Evolutionary conservation across 345 rosid genomes (phyloP).

Genomic region (Raphanus sativus): DNA sequence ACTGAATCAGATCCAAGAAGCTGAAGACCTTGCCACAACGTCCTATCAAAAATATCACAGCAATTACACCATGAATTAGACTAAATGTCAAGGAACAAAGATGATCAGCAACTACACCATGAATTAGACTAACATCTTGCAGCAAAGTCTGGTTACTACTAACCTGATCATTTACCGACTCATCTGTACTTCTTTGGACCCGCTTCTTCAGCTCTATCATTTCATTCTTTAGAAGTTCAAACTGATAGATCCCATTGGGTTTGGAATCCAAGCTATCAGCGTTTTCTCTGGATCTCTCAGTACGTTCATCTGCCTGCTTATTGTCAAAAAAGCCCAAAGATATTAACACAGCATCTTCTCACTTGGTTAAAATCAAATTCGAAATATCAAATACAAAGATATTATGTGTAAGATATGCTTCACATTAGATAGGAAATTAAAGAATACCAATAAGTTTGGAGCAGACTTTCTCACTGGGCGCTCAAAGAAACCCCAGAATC

Average conservation of each 20-base stretch:
- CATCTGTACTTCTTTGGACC: conserved; percentile 54
- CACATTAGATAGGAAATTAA: conserved; percentile 4
- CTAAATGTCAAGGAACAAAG: conserved; percentile 8
- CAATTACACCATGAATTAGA: too few species aligned
- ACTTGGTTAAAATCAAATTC: conserved; percentile 5
- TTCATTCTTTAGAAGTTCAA: too few species aligned
- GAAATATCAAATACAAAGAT: background rate
- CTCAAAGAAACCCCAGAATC: conserved; percentile 73
- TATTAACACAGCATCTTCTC: conserved; percentile 15
- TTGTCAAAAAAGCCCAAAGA: conserved; percentile 9
- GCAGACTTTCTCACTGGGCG: conserved; percentile 45
- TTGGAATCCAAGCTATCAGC: too few species aligned
- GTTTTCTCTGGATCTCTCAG: conserved; percentile 20
- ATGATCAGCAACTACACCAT: conserved; percentile 33
- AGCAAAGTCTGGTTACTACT: conserved; percentile 11
- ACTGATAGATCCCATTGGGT: too few species aligned
- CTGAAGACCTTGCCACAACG: too few species aligned
- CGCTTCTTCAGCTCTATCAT: too few species aligned
- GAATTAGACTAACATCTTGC: conserved; percentile 5
- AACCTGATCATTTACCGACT: conserved; percentile 75
- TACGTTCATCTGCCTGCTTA: conserved; percentile 57
- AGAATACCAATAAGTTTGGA: conserved; percentile 39
- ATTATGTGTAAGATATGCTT: background rate
- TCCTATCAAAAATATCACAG: too few species aligned
- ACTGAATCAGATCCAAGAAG: too few species aligned